Base-by-base conservation (phyloP, 306 rosid species). In the Sphenostylis stenocarpa region DNA sequence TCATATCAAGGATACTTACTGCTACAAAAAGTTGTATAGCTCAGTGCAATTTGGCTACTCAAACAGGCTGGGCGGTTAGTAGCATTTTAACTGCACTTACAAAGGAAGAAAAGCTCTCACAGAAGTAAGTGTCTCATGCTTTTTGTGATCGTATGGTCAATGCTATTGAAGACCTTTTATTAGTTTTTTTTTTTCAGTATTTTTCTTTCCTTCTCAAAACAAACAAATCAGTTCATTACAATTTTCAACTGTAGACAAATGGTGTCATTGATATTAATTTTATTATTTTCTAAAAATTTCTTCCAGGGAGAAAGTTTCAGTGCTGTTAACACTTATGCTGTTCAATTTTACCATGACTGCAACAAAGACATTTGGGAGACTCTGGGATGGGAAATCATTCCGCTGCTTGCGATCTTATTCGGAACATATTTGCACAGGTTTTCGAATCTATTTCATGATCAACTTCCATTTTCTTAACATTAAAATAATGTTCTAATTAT, bases 261-360 rank as follows among this genome's bases (percentile, higher is more conserved):
- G 53, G 10, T 39, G 58, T 67, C 53, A 21, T 39, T 52, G 45
- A 16, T 77, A 29, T 68, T 68, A 44, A 67, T 44, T 67, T 53
- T 53, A 55, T 64, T 14, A 79, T 77, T 72, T 78, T 67, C 33
- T 14, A 64, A 66, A n/a, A 26, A 62, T 72, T 47, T 85, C 10
- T 76, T 72, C 44, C 83, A 93, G 98, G 90, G 97, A 93, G 86
- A 93, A 80, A 91, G 80, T 82, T 38, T 88, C 91, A 17, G 86
- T 83, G 24, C 75, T 93, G 67, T 83, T 91, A 49, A 82, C 98
- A 60, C 77, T 89, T 80, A 28, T 93, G 87, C 83, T 91, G 79
- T 76, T 88, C 75, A 91, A 93, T 81, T 84, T 91, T 76, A 53
- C 84, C n/a, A 26, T 49, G 31, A 81, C 79, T 72, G 77, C 87